Percentiles rank a stretch among this genome's conserved stretches.
phyloP scores from a whole-genome alignment of 2,329 filamentous ascomycete genomes.

The Onygenales sp. region DNA sequence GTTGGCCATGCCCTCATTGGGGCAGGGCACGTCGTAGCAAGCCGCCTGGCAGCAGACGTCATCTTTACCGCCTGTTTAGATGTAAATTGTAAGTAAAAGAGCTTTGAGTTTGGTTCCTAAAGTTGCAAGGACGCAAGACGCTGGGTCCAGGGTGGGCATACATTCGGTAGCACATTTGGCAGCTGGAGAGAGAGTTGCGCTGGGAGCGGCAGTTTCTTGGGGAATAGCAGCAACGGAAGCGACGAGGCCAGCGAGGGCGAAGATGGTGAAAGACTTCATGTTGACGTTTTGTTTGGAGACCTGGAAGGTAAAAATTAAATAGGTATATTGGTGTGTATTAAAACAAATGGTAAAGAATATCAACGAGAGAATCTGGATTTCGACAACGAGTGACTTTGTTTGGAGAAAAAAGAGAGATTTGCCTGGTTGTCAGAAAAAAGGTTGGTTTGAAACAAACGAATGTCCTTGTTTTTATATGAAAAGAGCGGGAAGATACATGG shows the following conservation, averaged over 20 bases:
- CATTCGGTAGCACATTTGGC: conserved; percentile 28
- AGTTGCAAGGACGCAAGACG: background rate
- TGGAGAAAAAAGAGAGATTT: background rate
- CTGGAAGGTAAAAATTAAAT: background rate
- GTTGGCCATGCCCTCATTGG: conserved; percentile 40
- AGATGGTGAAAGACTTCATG: conserved; percentile 34
- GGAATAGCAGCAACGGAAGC: conserved; percentile 34
- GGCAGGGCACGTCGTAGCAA: conserved; percentile 44
- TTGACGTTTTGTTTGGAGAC: conserved; percentile 9
- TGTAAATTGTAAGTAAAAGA: background rate
- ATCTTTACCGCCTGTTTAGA: conserved; percentile 25
- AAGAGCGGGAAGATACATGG: too few relatives aligned
- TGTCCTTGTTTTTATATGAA: background rate
- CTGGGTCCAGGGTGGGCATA: conserved; percentile 15
- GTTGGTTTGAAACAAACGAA: background rate
- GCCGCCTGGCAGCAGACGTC: conserved; percentile 44
- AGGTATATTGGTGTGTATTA: background rate
- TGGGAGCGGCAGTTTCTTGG: conserved; percentile 23
- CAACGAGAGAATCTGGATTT: background rate
- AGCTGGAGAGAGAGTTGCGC: conserved; percentile 24
- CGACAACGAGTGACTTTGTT: background rate
- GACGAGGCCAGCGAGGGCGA: conserved; percentile 36
- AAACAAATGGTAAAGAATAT: background rate
- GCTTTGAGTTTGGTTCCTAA: background rate
- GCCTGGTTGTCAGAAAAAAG: background rate